Conservation (phyloP, 2,329 filamentous ascomycete species). For the Lecanicillium sp. region DNA sequence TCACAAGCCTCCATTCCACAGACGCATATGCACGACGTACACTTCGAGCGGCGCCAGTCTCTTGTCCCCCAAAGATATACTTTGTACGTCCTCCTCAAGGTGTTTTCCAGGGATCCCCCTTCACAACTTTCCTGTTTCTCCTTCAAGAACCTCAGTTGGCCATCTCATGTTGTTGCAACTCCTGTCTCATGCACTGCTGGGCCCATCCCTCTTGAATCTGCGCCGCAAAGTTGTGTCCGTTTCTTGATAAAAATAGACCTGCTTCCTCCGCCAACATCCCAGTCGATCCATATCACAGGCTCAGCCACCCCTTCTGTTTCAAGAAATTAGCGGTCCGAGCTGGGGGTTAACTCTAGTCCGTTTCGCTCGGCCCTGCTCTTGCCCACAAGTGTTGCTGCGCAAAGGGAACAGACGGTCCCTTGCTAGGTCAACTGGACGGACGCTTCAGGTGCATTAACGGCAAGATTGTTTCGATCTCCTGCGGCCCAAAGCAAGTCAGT, state of each 20-base stretch:
- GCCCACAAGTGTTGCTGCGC: too few relatives aligned
- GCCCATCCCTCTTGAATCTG: too few relatives aligned
- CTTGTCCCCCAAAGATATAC: too few relatives aligned
- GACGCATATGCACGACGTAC: too few relatives aligned
- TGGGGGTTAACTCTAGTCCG: constrained; percentile 7
- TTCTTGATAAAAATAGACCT: constrained; percentile 8
- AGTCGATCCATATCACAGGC: constrained; percentile 5
- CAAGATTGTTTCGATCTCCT: constrained; percentile 10
- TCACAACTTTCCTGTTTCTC: too few relatives aligned
- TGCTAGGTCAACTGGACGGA: constrained; percentile 1
- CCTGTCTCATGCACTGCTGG: too few relatives aligned
- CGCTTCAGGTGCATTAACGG: constrained; percentile 6
- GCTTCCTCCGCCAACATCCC: constrained; percentile 4
- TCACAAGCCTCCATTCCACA: too few relatives aligned
- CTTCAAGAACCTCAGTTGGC: too few relatives aligned
- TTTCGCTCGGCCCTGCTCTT: constrained; percentile 10
- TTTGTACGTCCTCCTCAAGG: too few relatives aligned
- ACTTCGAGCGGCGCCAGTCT: too few relatives aligned
- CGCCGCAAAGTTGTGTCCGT: not conserved
- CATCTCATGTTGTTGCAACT: too few relatives aligned
- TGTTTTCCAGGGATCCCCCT: too few relatives aligned
- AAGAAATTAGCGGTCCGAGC: constrained; percentile 6
- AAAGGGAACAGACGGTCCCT: not conserved
- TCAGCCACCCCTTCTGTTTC: constrained; percentile 8
- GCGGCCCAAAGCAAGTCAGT: constrained; percentile 7